Evolutionary conservation across 2,329 filamentous ascomycete genomes (phyloP), one percentile per base, ranked within the genome.

Genomic region (Trichoderma pleuroti): DNA sequence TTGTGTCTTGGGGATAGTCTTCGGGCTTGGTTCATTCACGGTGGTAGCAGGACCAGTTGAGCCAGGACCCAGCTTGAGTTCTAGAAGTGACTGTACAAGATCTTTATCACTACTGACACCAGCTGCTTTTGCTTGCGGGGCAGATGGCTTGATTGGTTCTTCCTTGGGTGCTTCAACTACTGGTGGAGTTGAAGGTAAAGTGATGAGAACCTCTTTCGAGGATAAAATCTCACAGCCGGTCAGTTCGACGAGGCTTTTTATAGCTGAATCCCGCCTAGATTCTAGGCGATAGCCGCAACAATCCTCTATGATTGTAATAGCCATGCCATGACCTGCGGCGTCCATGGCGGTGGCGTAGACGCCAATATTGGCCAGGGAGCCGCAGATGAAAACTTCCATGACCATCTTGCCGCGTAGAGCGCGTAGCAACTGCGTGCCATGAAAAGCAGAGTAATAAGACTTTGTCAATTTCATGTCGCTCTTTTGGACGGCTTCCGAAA

Each of bases 291-390:
- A 97, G 12, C 94, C 94, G 69, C 97, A 89, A 79, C 94, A 98
- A 78, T 98, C 94, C 66, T 96, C 91, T 49, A 98, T 84, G 14
- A 98, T 84, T 6, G 92, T 96, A 76, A 98, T 93, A n/a, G 89
- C 86, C 76, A 97, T 90, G 5, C 94, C 96, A 79, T 98, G 92
- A 24, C 92, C 88, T 2, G 93, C 94, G 12, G 95, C 96, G 77
- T 98, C 96, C 73, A 97, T 86, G 4, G 94, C 94, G 1, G 95
- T 98, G 9, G 96, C 95, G 78, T 96, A 94, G 60, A 98, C 90
- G 36, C 94, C 94, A 42, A 97, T 84, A 76, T 98, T 98, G 56
- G 91, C 93, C 62, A 97, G 86, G 57, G 92, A 91, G 26, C 96
- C 96, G 76, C 93, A 97, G 28, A 98, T 88, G 80, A 92, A 98